Evolutionary conservation across 2,329 filamentous ascomycete species (phyloP), one percentile per base, ranked within the genome.

Genomic region (Pestalotiopsis sp.): DNA sequence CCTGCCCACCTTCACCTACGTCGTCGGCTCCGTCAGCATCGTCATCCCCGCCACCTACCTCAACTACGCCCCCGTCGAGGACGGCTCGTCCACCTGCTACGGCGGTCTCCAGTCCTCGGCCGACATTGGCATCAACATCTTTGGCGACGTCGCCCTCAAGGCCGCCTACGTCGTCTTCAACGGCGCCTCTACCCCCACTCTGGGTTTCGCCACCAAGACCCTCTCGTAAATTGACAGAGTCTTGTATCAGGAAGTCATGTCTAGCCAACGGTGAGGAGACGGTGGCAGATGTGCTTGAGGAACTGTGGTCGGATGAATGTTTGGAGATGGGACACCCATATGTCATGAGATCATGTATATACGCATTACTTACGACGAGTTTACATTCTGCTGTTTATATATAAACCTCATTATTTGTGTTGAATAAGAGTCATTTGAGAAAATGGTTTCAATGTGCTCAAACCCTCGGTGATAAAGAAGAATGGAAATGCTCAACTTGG

Each of bases 81-180:
- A 83, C 71, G 70, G 67, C 23, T 71, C 66, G 3, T 66, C 66
- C 17, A 81, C 66, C 45, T 91, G 89, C 84, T 67, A 52, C 66
- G 66, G 66, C 20, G 66, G 66, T 27, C 58, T 67, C 67, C 91
- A 93, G 83, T 79, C 73, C 52, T 70, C 70, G 63, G 39, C 58
- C 9, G 74, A 68, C 49, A 73, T 76, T 31, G 74, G 75, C 49
- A 81, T 90, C 76, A 85, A 82, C 74, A 91, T 92, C 79, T 88
- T 89, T 70, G 90, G 90, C 38, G 90, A 92, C 73, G 83, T 90
- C 72, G 90, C 91, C 81, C 83, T 92, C 69, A 92, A 92, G 86
- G 84, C 84, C 71, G 86, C 89, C 74, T 91, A 89, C 74, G 88
- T 89, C 61, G 85, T 92, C 68, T 91, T 90, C 72, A 86, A 90